These are phyloP conservation scores for Rhizoclosmatium globosum DNA, from an alignment of 192 early-diverging fungal species.

Conservation along the genomic window DNA sequence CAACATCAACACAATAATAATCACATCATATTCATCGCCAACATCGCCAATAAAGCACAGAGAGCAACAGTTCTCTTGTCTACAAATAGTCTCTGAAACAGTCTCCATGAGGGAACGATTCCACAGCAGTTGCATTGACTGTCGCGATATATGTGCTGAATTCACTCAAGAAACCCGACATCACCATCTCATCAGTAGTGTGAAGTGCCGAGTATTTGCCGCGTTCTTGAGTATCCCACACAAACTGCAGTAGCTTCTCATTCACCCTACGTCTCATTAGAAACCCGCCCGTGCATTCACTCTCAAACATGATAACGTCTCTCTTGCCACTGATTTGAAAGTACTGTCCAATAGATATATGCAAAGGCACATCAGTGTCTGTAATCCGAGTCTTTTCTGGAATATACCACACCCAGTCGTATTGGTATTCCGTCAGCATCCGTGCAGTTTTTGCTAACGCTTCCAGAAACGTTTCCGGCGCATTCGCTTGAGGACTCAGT, in stretches of 20 bases:
- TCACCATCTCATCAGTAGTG: neutral
- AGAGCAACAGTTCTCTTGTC: neutral
- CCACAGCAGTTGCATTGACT: neutral
- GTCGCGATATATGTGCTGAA: neutral
- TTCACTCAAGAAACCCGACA: neutral
- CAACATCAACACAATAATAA: constrained; percentile 1
- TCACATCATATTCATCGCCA: no score
- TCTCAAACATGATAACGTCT: neutral
- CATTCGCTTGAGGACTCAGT: neutral
- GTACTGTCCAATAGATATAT: neutral
- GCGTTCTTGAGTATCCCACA: neutral
- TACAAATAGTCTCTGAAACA: neutral
- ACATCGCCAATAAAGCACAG: no score
- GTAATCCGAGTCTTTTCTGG: neutral
- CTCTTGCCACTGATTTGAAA: neutral
- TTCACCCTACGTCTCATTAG: neutral
- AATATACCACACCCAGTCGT: constrained; percentile 1
- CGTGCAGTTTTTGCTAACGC: neutral
- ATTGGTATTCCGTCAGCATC: neutral
- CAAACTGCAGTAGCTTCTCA: constrained; percentile 4
- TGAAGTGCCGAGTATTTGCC: neutral
- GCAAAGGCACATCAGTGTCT: neutral
- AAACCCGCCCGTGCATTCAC: neutral
- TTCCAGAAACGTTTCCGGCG: neutral
- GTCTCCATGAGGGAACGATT: neutral